Conservation (phyloP, 257 asterid species). For the Lycium ferocissimum region DNA sequence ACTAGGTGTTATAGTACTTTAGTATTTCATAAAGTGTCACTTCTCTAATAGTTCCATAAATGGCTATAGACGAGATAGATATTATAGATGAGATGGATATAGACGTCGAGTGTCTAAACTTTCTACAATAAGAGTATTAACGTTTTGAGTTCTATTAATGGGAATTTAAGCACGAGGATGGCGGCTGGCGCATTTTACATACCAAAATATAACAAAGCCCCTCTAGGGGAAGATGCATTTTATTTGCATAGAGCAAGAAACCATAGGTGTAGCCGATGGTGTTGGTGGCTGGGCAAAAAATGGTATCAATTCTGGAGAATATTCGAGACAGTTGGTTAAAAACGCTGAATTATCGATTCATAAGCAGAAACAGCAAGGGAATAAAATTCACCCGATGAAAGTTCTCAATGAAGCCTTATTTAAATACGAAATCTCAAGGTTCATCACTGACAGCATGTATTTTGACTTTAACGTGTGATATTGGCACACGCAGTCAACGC, state of each 20-base stretch:
- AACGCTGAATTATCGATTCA: not conserved
- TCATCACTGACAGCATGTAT: conserved; percentile 43
- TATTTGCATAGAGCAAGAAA: conserved; percentile 11
- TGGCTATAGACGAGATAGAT: not conserved
- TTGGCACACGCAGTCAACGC: conserved; percentile 37
- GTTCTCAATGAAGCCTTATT: conserved; percentile 36
- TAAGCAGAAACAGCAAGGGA: not conserved
- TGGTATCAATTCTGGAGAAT: conserved; percentile 43
- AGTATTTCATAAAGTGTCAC: not conserved
- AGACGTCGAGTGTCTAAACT: not conserved
- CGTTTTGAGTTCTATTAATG: not conserved
- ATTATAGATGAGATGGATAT: not conserved
- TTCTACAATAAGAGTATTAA: not conserved
- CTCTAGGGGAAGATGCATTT: conserved; percentile 49
- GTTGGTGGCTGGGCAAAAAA: conserved; percentile 37
- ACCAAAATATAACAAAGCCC: conserved; percentile 34
- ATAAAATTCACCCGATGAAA: not conserved
- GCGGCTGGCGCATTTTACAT: conserved; percentile 28
- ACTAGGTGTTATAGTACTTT: not conserved
- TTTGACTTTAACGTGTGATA: conserved; percentile 16
- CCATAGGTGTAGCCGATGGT: conserved; percentile 46
- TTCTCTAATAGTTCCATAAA: not conserved
- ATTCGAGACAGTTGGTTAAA: conserved; percentile 36
- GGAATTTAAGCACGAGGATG: conserved; percentile 16
- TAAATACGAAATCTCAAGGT: conserved; percentile 31